phyloP scores from a whole-genome alignment of 2,329 filamentous ascomycete genomes.

The Westerdykella sp. region DNA sequence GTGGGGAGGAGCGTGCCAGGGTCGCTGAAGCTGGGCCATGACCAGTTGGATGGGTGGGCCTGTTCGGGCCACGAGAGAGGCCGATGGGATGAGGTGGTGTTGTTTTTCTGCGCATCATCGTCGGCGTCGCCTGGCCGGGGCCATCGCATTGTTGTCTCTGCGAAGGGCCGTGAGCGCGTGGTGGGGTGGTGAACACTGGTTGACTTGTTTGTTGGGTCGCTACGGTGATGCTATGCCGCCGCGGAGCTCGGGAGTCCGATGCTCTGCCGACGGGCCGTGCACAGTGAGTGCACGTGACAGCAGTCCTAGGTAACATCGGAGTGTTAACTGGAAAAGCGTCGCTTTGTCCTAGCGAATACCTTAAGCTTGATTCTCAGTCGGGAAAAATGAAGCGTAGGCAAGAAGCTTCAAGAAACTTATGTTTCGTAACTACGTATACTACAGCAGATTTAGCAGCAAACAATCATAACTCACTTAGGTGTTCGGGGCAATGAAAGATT shows the following conservation, averaged over 20 bases:
- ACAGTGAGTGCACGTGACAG: no score
- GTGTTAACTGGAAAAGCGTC: no score
- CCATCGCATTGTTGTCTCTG: slow-evolving; percentile 38
- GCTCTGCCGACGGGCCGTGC: neutral
- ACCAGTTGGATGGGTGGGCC: slow-evolving; percentile 42
- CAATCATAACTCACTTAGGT: no score
- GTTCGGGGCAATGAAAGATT: no score
- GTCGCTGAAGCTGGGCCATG: slow-evolving; percentile 51
- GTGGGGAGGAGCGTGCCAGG: slow-evolving; percentile 51
- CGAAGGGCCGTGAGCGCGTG: slow-evolving; percentile 7
- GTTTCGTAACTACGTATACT: no score
- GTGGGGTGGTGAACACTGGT: neutral
- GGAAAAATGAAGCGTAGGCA: no score
- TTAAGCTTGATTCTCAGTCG: no score
- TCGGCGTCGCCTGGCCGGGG: slow-evolving; percentile 32
- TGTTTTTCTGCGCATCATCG: slow-evolving; percentile 21
- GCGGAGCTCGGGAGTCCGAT: neutral
- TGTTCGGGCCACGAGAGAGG: slow-evolving; percentile 38
- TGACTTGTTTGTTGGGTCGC: neutral
- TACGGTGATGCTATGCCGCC: neutral
- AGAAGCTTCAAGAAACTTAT: no score
- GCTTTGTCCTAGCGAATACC: no score
- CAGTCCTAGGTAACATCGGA: no score
- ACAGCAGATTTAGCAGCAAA: no score
- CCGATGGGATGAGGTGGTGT: neutral